These are phyloP conservation scores for Russula olivacea DNA, from an alignment of 768 basidiomycete species.

Conservation along the genomic window DNA sequence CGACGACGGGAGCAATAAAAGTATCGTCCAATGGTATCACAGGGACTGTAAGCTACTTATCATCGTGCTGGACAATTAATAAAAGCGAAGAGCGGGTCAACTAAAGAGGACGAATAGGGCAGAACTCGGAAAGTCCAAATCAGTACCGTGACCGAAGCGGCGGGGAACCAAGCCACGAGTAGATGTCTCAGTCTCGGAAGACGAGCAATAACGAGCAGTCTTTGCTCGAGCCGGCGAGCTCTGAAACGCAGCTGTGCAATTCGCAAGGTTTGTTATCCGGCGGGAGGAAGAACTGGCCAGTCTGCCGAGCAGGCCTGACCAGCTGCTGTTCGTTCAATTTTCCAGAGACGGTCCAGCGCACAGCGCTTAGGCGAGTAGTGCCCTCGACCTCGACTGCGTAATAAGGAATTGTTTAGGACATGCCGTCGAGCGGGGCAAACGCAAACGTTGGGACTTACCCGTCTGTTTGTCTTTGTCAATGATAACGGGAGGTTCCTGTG, in stretches of 20 bases:
- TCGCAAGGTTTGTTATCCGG: neutral
- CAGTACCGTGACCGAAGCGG: no score
- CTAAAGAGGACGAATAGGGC: neutral
- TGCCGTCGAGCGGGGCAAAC: neutral
- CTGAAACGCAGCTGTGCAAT: neutral
- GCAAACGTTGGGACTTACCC: neutral
- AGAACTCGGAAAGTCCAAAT: neutral
- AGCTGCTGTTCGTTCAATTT: neutral
- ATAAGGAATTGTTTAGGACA: neutral
- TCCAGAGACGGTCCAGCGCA: slow-evolving; percentile 12
- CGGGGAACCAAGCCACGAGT: no score
- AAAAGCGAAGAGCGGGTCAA: neutral
- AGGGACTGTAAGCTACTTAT: no score
- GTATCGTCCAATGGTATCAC: no score
- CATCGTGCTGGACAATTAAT: no score
- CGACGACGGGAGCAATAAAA: no score
- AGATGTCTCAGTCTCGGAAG: neutral
- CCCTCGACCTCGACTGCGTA: slow-evolving; percentile 1
- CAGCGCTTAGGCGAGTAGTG: slow-evolving; percentile 5
- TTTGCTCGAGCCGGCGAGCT: neutral
- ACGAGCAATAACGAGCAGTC: slow-evolving; percentile 2
- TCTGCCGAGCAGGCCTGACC: neutral
- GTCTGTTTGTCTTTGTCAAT: neutral
- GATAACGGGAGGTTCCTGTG: neutral
- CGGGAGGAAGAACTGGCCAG: neutral